Percentiles rank a stretch among this genome's conserved stretches.
phyloP scores from a whole-genome alignment of 2,329 filamentous ascomycete species.

The Beauveria sp. region DNA sequence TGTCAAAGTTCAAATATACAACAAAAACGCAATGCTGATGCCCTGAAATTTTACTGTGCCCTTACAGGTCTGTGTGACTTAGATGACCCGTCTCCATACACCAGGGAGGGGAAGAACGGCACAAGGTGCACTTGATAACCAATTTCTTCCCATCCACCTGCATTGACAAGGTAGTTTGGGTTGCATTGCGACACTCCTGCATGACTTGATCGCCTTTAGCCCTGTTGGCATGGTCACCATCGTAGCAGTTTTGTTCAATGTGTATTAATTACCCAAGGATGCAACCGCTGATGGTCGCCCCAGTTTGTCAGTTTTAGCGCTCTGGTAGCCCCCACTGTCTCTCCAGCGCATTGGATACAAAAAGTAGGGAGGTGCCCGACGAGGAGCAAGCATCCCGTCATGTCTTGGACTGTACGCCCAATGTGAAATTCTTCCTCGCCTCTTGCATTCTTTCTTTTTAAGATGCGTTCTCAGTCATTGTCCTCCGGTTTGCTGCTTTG shows the following conservation, averaged over 20 bases:
- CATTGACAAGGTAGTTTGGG: neutral
- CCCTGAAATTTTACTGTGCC: too few species aligned
- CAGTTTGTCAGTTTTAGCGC: neutral
- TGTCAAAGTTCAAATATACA: neutral
- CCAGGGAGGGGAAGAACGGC: neutral
- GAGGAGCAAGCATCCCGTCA: neutral
- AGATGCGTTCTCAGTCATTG: conserved; percentile 7
- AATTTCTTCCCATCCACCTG: neutral
- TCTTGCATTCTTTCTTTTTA: neutral
- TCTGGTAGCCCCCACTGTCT: neutral
- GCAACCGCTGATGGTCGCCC: neutral
- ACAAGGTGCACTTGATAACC: neutral
- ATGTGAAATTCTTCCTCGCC: neutral
- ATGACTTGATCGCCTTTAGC: neutral
- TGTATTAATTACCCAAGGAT: neutral
- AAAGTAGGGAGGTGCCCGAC: neutral
- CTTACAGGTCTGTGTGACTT: too few species aligned
- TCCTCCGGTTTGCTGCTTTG: neutral
- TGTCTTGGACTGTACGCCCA: neutral
- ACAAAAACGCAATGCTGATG: too few species aligned
- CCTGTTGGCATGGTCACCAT: neutral
- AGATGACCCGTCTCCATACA: too few species aligned
- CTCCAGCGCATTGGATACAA: neutral
- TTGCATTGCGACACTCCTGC: neutral
- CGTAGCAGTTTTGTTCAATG: neutral